Evolutionary conservation across 2,329 filamentous ascomycete genomes (phyloP), one percentile per base, ranked within the genome.

Genomic region (Coniochaeta prunicola): DNA sequence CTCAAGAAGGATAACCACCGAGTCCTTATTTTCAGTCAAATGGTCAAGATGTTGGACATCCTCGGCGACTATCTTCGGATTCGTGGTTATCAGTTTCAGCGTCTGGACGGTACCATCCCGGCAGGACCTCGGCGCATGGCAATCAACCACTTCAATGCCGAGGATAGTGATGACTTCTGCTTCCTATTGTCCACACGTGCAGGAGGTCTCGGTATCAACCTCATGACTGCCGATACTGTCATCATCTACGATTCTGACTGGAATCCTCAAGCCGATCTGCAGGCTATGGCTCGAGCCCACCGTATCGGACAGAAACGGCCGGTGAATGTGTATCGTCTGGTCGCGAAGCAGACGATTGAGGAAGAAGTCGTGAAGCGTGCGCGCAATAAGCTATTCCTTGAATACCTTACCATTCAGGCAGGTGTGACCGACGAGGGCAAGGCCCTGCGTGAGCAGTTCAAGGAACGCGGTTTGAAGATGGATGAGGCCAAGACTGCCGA

Each of bases 21-120:
- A 58, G 96, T 99, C 13, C 77, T 99, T 63, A 97, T 99, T 64
- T 99, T 99, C 79, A 97, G 93, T 71, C 94, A 99, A 71, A 99
- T 99, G 94, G 96, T 99, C 36, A 96, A 91, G 70, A 97, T 99
- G 90, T 83, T 99, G 24, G 92, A 99, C 68, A 94, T 99, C 57
- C 81, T 99, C 1, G 91, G 91, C 53, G 93, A 99, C 68, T 99
- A 99, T 70, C 84, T 97, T 64, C 90, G 91, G 57, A 83, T 94
- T 57, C 89, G 94, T 62, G 92, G 92, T n/a, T 96, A 97, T 73
- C 87, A 94, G 60, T 97, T 94, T 69, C 96, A 99, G 70, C 85
- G 94, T 19, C 83, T 99, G 8, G 94, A 99, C 70, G 94, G 94
- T 65, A 99, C 94, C 2, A 96, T 99, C 64, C 88, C 91, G 34